These are phyloP conservation scores for Limnanthes douglasii DNA, from an alignment of 345 rosid genomes.

Conservation along the genomic window DNA sequence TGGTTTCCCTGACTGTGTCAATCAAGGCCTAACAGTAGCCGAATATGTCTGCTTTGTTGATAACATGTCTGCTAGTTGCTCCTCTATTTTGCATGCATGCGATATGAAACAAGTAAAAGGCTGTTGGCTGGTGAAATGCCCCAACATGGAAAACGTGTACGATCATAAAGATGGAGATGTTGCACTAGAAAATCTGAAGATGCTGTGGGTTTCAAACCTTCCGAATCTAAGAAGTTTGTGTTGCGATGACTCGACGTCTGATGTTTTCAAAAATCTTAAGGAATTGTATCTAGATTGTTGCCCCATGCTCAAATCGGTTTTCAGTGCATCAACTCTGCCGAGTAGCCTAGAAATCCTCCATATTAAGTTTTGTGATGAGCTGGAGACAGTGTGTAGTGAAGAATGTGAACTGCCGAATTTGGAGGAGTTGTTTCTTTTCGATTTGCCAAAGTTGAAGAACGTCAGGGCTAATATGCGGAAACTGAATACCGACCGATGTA, in stretches of 20 bases:
- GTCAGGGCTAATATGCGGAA: conserved; percentile 7
- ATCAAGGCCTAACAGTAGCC: conserved; percentile 8
- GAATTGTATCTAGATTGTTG: conserved; percentile 27
- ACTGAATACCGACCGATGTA: not conserved
- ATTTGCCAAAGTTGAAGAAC: conserved; percentile 19
- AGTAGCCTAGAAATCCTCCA: conserved; percentile 17
- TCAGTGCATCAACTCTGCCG: conserved; percentile 11
- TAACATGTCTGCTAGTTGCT: conserved; percentile 6
- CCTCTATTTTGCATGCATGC: conserved; percentile 16
- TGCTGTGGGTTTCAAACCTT: conserved; percentile 23
- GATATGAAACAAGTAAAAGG: conserved; percentile 11
- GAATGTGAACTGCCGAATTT: conserved; percentile 6
- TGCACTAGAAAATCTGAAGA: conserved; percentile 15
- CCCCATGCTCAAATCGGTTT: conserved; percentile 19
- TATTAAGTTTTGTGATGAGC: conserved; percentile 26
- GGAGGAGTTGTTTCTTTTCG: conserved; percentile 15
- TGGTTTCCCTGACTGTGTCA: conserved; percentile 5
- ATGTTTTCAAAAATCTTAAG: conserved; percentile 18
- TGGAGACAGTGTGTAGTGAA: conserved; percentile 12
- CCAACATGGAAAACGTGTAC: conserved; percentile 12
- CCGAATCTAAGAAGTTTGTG: conserved; percentile 13
- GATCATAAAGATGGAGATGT: conserved; percentile 9
- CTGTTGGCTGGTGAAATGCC: conserved; percentile 25
- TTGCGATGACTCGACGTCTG: conserved; percentile 1
- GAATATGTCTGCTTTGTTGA: conserved; percentile 18